Base-by-base conservation (phyloP, 176 grass and related monocot genomes). In the Urochloa ruziziensis region DNA sequence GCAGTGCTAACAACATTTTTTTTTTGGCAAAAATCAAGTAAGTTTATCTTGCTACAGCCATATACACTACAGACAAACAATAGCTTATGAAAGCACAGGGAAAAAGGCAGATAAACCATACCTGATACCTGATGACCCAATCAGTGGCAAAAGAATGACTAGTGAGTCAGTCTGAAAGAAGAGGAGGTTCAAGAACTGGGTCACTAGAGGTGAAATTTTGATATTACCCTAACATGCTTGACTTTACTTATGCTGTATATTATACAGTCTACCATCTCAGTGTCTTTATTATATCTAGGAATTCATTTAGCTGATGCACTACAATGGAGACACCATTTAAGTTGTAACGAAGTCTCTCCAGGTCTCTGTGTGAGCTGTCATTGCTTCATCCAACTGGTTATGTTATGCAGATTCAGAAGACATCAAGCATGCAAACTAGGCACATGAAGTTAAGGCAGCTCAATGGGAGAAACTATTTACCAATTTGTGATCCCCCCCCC, bases 121-220 rank as follows among this genome's bases (percentile, higher is more conserved):
- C 96, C 92, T 98, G 62, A 94, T 53, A 73, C 62, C 74, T 29
- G 93, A 98, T 74, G 91, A 93, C 9, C 96, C 96, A 89, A 98
- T 95, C 72, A 98, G 69, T 66, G 96, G 96, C 71, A 95, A 90
- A 62, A 98, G 47, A 76, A 84, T 82, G 67, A 84, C 67, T 70
- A 98, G 77, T 11, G 96, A 94, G 89, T 98, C 96, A 58, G 85
- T 91, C 93, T 98, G 92, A 74, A 91, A 88, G 52, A 76, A 83
- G 25, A 88, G 32, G 25, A 88, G 32, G 70, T 85, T 75, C 62
- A 67, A 87, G 29, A 82, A 77, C 24, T 66, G 63, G 8, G 78
- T 71, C 52, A 87, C 25, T 62, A 67, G 6, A 63, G 21, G 23
- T 72, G 28, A 86, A 37, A 62, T 35, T 44, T 70, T 78, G 19